A percentile compares a stretch with the other conserved stretches of the same genome.
These are phyloP conservation scores for Bruguiera gymnorhiza DNA, from an alignment of 345 rosid species.

Conservation along the genomic window DNA sequence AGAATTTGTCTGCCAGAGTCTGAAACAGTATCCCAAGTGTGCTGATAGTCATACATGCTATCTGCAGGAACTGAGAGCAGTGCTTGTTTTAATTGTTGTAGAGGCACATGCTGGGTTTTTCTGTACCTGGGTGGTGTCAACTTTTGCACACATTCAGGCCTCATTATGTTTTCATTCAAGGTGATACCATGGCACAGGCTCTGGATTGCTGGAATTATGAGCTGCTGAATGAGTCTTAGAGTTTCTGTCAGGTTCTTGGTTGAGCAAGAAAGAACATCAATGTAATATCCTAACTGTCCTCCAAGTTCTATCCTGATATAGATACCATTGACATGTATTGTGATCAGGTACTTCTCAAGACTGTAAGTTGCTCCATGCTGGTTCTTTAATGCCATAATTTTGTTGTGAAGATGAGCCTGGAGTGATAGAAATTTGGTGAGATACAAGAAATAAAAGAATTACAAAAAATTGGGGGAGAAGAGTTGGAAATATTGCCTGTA, in stretches of 20 bases:
- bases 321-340: conserved; percentile 72
- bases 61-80: conserved; percentile 89
- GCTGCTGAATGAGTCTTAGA: conserved; percentile 67
- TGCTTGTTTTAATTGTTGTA: conserved; percentile 75
- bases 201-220: conserved; percentile 77
- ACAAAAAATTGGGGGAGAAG: neutral
- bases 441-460: neutral
- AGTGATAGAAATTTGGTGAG: conserved; percentile 11
- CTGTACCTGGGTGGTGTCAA: conserved; percentile 76
- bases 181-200: conserved; percentile 78
- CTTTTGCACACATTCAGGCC: conserved; percentile 78
- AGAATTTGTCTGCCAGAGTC: conserved; percentile 65
- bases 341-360: conserved; percentile 76
- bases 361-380: conserved; percentile 85
- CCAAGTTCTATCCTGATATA: conserved; percentile 85
- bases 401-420: conserved; percentile 86
- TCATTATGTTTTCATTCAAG: conserved; percentile 64
- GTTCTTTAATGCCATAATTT: conserved; percentile 65
- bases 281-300: conserved; percentile 78
- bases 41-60: conserved; percentile 89
- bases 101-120: conserved; percentile 56
- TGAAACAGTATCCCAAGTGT: conserved; percentile 70
- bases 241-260: conserved; percentile 86
- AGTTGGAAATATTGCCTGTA: conserved; percentile 53
- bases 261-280: conserved; percentile 88